phyloP scores from a whole-genome alignment of 805 yeast species.

The Danielia reshetovae region DNA sequence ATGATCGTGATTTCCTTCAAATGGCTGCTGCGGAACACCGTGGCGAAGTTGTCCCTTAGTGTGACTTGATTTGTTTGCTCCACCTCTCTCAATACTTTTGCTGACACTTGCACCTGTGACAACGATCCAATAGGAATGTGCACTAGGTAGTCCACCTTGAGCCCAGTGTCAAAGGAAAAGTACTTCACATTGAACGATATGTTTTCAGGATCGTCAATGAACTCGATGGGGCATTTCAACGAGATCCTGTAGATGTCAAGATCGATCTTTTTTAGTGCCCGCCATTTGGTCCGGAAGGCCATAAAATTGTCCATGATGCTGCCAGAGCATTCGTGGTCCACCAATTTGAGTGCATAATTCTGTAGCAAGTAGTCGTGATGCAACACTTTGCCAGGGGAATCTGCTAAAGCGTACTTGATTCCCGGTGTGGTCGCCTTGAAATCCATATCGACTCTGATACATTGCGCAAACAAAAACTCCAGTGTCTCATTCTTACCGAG shows the following conservation, averaged over 20 bases:
- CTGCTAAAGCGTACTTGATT: conserved; percentile 3
- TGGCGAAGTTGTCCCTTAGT: too few species aligned
- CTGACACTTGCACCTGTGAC: too few species aligned
- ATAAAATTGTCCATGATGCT: conserved; percentile 8
- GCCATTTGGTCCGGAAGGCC: conserved; percentile 7
- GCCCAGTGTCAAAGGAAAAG: conserved; percentile 3
- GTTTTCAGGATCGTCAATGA: conserved; percentile 1
- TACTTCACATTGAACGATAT: conserved; percentile 7
- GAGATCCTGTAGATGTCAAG: conserved; percentile 27
- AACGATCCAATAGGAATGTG: too few species aligned
- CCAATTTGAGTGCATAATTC: conserved; percentile 8
- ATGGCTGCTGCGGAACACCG: neutral
- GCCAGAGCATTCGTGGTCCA: too few species aligned
- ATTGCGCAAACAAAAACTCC: conserved; percentile 12
- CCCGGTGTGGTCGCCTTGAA: conserved; percentile 7
- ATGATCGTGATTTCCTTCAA: neutral
- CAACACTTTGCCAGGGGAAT: conserved; percentile 5
- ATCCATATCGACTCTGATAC: conserved; percentile 8
- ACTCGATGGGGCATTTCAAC: conserved; percentile 24
- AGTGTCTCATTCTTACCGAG: conserved; percentile 4
- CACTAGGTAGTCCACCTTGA: conserved; percentile 7
- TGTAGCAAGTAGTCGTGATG: conserved; percentile 17
- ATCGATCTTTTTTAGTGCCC: conserved; percentile 20
- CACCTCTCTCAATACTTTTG: too few species aligned
- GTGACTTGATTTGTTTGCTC: too few species aligned